Base-by-base conservation (phyloP, 2,329 filamentous ascomycete genomes). In the Ascocoryne sarcoides region DNA sequence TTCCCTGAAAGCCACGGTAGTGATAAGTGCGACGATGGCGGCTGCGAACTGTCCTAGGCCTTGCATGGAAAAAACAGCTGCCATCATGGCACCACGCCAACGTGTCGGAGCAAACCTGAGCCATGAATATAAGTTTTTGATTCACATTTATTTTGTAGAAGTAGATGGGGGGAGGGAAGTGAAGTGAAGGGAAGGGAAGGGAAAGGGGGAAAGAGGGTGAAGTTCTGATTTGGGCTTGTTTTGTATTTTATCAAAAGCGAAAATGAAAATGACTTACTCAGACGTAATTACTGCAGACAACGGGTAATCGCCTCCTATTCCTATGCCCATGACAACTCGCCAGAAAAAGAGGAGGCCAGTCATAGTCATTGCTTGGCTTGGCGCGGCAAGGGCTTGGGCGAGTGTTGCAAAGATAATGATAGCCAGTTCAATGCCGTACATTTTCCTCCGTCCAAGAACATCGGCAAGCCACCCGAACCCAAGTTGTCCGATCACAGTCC, bases 71-170 rank as follows among this genome's bases (percentile, higher is more conserved):
- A 92, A 92, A 36, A 90, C 84, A 12, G 82, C 73, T 9, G 79
- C 82, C 69, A 92, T 84, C 81, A 92, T 90, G 43, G 79, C 82
- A 46, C 84, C 85, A 53, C 85, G 73, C 77, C 83, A 88, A 53
- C 82, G 76, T 10, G 84, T 90, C 2, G 83, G 86, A 7, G 84
- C 83, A 58, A 90, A 90, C 53, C 75, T 77, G 10, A 3, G 16
- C 12, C 7, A 26, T 26, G 12, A 12, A 16, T 21, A 18, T 28
- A 32, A 9, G 8, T 8, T 38, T 9, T 29, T 28, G 19, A 23
- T 21, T n/a, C n/a, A n/a, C n/a, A n/a, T n/a, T n/a, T n/a, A n/a
- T n/a, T n/a, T n/a, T n/a, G n/a, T n/a, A n/a, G n/a, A n/a, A n/a
- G n/a, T n/a, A n/a, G n/a, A n/a, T n/a, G n/a, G n/a, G n/a, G n/a